These are phyloP conservation scores for Hypoxylon sp. DNA, from an alignment of 2,329 filamentous ascomycete species.

Conservation along the genomic window DNA sequence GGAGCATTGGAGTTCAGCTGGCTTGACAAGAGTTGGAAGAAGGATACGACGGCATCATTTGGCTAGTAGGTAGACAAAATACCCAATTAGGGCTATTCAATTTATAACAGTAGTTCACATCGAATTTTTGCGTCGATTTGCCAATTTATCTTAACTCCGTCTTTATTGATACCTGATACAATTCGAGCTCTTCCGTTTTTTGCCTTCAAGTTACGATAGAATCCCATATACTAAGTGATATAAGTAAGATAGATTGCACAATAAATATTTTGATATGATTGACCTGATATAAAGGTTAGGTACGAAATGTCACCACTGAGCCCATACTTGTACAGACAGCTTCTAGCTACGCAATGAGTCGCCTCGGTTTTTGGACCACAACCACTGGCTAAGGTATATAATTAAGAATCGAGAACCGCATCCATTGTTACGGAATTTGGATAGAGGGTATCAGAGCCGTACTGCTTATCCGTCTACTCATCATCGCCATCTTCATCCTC, in stretches of 20 bases:
- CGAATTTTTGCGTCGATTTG: background rate
- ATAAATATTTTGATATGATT: background rate
- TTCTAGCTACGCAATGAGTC: background rate
- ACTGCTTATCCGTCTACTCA: constrained; percentile 23
- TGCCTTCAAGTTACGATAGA: background rate
- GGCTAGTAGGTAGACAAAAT: constrained; percentile 39
- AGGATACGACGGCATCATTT: constrained; percentile 22
- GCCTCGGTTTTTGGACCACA: background rate
- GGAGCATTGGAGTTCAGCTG: constrained; percentile 37
- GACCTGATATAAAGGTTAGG: background rate
- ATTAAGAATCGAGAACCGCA: background rate
- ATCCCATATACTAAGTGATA: background rate
- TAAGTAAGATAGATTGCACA: background rate
- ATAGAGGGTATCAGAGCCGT: constrained; percentile 5
- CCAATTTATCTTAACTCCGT: background rate
- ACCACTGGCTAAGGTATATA: background rate
- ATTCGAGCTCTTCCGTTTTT: background rate
- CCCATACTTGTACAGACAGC: background rate
- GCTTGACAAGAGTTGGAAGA: constrained; percentile 26
- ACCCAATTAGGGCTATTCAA: constrained; percentile 27
- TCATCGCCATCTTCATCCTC: constrained; percentile 56
- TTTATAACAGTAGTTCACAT: constrained; percentile 32
- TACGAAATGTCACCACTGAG: background rate
- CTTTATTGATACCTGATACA: background rate
- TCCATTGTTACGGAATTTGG: background rate